Conservation (phyloP, 2,329 filamentous ascomycete species). For the Monascus ruber region DNA sequence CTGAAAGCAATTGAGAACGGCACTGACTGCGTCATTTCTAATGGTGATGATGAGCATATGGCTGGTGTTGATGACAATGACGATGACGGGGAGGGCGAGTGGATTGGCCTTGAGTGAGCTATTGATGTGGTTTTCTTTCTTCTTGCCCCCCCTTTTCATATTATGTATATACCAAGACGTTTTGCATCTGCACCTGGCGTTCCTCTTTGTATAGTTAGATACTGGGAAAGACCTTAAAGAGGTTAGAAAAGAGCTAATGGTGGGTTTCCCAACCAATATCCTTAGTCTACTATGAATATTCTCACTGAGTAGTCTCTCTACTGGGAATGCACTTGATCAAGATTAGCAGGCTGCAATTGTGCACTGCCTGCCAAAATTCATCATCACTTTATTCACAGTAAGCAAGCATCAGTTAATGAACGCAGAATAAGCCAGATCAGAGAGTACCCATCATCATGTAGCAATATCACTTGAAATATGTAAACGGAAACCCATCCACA, state of each 20-base stretch:
- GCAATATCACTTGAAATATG: too few relatives aligned
- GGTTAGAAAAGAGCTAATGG: conserved; percentile 1
- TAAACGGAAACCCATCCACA: too few relatives aligned
- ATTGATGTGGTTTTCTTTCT: conserved; percentile 5
- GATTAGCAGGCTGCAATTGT: too few relatives aligned
- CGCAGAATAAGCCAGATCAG: too few relatives aligned
- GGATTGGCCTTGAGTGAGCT: conserved; percentile 43
- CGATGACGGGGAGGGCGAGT: conserved; percentile 38
- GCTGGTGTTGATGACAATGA: conserved; percentile 11
- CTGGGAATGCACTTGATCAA: too few relatives aligned
- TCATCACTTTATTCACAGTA: too few relatives aligned
- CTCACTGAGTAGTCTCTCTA: too few relatives aligned
- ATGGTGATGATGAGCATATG: conserved; percentile 18
- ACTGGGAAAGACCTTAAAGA: conserved; percentile 12
- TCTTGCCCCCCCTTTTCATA: conserved; percentile 6
- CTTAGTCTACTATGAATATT: too few relatives aligned
- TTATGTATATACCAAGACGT: neutral
- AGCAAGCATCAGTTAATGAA: too few relatives aligned
- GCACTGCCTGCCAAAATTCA: too few relatives aligned
- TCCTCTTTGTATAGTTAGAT: conserved; percentile 9
- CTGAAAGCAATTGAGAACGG: conserved; percentile 19
- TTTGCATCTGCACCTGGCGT: conserved; percentile 18
- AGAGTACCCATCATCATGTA: too few relatives aligned
- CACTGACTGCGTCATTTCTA: conserved; percentile 4
- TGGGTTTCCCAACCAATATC: neutral